phyloP scores from a whole-genome alignment of 2,329 filamentous ascomycete species.

The Aspergillus neoniger region DNA sequence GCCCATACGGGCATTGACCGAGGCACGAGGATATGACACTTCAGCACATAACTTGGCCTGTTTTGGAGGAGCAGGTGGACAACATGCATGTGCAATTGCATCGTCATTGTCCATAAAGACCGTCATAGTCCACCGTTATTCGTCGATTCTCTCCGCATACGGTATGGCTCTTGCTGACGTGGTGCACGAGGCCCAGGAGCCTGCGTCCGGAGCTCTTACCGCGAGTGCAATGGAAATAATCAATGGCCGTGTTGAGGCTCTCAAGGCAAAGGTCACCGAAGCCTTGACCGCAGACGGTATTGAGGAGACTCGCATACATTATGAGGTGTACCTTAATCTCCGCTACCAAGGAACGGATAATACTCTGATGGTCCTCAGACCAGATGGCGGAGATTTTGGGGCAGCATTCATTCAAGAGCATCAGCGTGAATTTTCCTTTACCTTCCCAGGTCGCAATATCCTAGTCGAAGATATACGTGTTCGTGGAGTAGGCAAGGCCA shows the following conservation, averaged over 20 bases:
- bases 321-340: conserved; percentile 52
- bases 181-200: conserved; percentile 77
- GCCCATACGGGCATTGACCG: conserved; percentile 85
- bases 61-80: conserved; percentile 88
- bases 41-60: conserved; percentile 87
- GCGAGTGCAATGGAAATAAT: not conserved
- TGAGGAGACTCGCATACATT: not conserved
- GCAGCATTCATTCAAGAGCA: not conserved
- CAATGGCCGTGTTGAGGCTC: conserved; percentile 23
- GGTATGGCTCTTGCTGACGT: conserved; percentile 92
- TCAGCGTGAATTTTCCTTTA: conserved; percentile 57
- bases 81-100: conserved; percentile 89
- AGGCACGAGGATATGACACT: conserved; percentile 89
- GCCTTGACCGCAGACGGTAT: not conserved
- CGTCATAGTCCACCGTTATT: conserved; percentile 86
- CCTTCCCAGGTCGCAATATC: not conserved
- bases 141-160: conserved; percentile 87
- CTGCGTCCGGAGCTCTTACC: conserved; percentile 24
- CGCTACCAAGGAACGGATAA: conserved; percentile 56
- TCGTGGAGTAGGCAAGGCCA: conserved; percentile 47
- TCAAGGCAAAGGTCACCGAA: conserved; percentile 47
- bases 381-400: conserved; percentile 73
- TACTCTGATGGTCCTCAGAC: conserved; percentile 56
- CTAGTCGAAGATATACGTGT: conserved; percentile 89
- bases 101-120: conserved; percentile 80